A percentile compares a stretch with the other conserved stretches of the same genome.
Conservation (phyloP, 176 grass and related monocot genomes). For the Cymbopogon citratus region DNA sequence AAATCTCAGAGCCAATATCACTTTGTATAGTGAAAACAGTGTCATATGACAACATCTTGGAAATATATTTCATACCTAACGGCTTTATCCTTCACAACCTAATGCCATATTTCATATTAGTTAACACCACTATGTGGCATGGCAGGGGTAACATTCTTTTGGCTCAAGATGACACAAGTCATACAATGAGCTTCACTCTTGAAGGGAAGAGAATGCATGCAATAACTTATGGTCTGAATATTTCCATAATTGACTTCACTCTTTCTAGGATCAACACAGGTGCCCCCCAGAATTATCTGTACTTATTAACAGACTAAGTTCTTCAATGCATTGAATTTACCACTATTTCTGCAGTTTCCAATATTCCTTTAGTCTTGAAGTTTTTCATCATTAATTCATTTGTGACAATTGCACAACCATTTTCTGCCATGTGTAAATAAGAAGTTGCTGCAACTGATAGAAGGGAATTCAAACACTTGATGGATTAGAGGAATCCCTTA, state of each 20-base stretch:
- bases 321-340: not conserved
- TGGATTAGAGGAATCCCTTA: not conserved
- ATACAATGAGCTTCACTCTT: constrained; percentile 40
- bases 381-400: not conserved
- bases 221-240: constrained; percentile 56
- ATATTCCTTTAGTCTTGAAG: not conserved
- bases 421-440: not conserved
- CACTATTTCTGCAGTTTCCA: not conserved
- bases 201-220: constrained; percentile 52
- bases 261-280: constrained; percentile 94
- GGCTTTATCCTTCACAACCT: not conserved
- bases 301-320: not conserved
- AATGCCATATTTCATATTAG: not conserved
- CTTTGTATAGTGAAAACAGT: not conserved
- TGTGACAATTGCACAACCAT: not conserved
- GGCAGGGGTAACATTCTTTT: constrained; percentile 94
- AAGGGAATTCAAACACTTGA: not conserved
- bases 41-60: not conserved
- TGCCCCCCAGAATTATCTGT: not conserved
- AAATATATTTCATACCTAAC: not conserved
- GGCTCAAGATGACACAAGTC: constrained; percentile 40
- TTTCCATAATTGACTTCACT: constrained; percentile 91
- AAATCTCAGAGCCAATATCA: not conserved
- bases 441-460: not conserved
- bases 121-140: constrained; percentile 26